These are phyloP conservation scores for Fusarium euwallaceae DNA, from an alignment of 2,329 filamentous ascomycete species.

Conservation along the genomic window DNA sequence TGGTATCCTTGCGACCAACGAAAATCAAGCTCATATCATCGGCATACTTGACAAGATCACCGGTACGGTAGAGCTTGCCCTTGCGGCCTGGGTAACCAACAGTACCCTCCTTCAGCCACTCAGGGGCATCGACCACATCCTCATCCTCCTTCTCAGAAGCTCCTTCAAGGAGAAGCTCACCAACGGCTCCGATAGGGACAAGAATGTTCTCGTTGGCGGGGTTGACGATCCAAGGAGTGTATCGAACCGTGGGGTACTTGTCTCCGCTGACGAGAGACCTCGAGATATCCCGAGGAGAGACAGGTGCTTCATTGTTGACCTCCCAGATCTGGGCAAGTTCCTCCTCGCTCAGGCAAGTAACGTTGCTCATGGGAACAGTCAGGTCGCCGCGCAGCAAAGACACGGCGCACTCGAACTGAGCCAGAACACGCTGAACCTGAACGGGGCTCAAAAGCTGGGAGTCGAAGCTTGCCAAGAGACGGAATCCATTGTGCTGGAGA, in stretches of 20 bases:
- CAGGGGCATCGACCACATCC: slow-evolving; percentile 29
- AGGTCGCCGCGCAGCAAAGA: slow-evolving; percentile 60
- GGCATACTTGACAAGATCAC: slow-evolving; percentile 43
- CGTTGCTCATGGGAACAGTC: slow-evolving; percentile 48
- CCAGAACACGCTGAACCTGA: slow-evolving; percentile 66
- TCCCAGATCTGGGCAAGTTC: slow-evolving; percentile 54
- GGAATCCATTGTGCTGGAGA: slow-evolving; percentile 64
- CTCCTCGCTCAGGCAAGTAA: slow-evolving; percentile 52
- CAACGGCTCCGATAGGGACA: slow-evolving; percentile 48
- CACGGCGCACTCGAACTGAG: slow-evolving; percentile 64
- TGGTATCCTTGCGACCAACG: slow-evolving; percentile 38
- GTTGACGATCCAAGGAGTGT: slow-evolving; percentile 49
- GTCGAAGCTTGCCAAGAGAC: slow-evolving; percentile 73
- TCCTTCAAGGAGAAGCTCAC: slow-evolving; percentile 56
- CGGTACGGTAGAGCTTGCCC: slow-evolving; percentile 42
- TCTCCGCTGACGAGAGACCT: slow-evolving; percentile 37
- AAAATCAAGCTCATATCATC: slow-evolving; percentile 44
- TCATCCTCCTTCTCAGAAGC: not conserved
- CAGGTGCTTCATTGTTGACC: slow-evolving; percentile 44
- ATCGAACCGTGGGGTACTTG: slow-evolving; percentile 35
- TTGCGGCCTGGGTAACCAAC: slow-evolving; percentile 35
- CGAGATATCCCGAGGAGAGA: slow-evolving; percentile 27
- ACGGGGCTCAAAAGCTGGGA: slow-evolving; percentile 64
- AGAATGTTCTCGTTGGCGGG: slow-evolving; percentile 42
- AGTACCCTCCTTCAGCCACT: slow-evolving; percentile 40